Evolutionary conservation across 805 yeast species (phyloP).

Genomic region (Clavispora phyllophila): DNA sequence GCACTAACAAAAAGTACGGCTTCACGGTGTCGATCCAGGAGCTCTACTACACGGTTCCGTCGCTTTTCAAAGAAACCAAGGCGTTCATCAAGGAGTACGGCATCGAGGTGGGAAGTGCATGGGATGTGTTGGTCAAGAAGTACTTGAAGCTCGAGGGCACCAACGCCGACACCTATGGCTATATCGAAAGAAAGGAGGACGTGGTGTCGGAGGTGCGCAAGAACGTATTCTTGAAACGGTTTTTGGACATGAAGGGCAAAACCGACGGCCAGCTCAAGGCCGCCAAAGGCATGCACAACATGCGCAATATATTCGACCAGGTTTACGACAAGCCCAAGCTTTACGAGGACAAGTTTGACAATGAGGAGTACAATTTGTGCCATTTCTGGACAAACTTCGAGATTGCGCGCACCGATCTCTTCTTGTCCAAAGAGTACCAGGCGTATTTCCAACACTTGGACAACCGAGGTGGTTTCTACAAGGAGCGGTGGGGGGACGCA

Average conservation of each 20-base stretch:
- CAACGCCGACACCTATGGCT: slow-evolving; percentile 19
- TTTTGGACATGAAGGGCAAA: slow-evolving; percentile 19
- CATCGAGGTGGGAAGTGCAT: slow-evolving; percentile 54
- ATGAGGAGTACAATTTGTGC: slow-evolving; percentile 68
- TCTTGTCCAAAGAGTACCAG: slow-evolving; percentile 59
- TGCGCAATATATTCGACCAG: slow-evolving; percentile 35
- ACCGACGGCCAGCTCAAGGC: slow-evolving; percentile 17
- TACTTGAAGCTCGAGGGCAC: slow-evolving; percentile 20
- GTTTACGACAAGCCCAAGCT: slow-evolving; percentile 25
- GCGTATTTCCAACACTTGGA: slow-evolving; percentile 69
- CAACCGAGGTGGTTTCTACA: slow-evolving; percentile 72
- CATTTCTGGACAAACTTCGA: slow-evolving; percentile 95
- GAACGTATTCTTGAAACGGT: slow-evolving; percentile 21
- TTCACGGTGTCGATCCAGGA: slow-evolving; percentile 79
- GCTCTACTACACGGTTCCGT: slow-evolving; percentile 75
- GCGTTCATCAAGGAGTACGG: slow-evolving; percentile 49
- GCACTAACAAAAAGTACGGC: slow-evolving; percentile 68
- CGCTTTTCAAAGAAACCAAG: slow-evolving; percentile 67
- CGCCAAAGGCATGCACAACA: slow-evolving; percentile 15
- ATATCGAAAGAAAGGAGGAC: slow-evolving; percentile 14
- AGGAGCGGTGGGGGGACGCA: slow-evolving; percentile 97
- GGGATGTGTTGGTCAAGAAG: slow-evolving; percentile 58
- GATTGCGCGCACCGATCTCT: slow-evolving; percentile 77
- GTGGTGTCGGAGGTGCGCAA: slow-evolving; percentile 26
- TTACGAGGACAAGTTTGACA: slow-evolving; percentile 54